Base-by-base conservation (phyloP, 1,284 basidiomycete genomes). In the Lignosus rhinocerotis region DNA sequence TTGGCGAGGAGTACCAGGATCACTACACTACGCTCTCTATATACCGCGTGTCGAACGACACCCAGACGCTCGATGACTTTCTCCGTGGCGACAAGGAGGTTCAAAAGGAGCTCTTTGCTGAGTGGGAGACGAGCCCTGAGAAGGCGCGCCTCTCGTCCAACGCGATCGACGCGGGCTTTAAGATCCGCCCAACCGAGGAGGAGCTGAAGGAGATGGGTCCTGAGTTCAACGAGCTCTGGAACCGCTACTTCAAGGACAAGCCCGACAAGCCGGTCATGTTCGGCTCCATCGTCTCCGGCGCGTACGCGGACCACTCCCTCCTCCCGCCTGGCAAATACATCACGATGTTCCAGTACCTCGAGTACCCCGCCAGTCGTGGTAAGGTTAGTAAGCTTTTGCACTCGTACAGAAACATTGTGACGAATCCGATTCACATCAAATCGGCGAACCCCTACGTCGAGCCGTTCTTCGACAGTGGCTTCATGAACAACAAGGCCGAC, bases 261-360 rank as follows among this genome's bases (percentile, higher is more conserved):
- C 86, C 87, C 56, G 86, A 89, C 77, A 88, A 87, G 76, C 87
- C 87, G 3, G 83, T 88, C 59, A 87, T 88, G 84, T 87, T 87
- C 67, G 84, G 81, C 51, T 84, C 82, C 39, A 86, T 87, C 64
- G 85, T 88, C 47, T 80, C 81, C 39, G 86, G 80, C 70, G 86
- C 86, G 9, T 88, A 88, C 67, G 87, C 86, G 47, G 87, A 88
- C 72, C 87, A 89, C 71, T 70, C 82, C 5, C 75, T 88, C 55
- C 78, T 88, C 52, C 87, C 86, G 58, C 86, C 86, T 51, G 85
- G 87, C 44, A 87, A 88, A 68, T 88, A 86, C 67, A 79, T 88
- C 61, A 87, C 86, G 1, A 88, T 88, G 85, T 80, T 89, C 84
- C 85, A 87, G 69, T 88, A 88, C 71, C 76, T 88, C 61, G 81